Conservation (phyloP, 345 rosid species). For the Orychophragmus violaceus region DNA sequence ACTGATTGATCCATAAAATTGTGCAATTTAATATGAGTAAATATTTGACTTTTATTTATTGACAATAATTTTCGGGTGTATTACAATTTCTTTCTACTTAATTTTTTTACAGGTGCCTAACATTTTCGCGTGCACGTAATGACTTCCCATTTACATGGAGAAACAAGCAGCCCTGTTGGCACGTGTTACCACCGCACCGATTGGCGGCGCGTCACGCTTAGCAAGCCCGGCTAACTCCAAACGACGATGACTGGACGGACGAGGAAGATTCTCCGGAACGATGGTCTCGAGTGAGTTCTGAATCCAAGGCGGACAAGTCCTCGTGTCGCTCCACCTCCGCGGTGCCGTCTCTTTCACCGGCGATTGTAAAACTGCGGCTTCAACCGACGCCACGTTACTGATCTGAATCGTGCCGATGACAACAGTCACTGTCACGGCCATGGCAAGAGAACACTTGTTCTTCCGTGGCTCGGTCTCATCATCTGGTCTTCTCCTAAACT, state of each 20-base stretch:
- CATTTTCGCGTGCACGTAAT: constrained; percentile 7
- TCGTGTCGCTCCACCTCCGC: constrained; percentile 49
- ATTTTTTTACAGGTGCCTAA: neutral
- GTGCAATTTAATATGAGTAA: too few species aligned
- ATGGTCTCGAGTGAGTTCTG: constrained; percentile 42
- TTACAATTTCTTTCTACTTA: neutral
- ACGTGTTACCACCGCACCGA: constrained; percentile 12
- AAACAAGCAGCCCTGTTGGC: constrained; percentile 26
- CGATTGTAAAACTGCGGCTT: constrained; percentile 5
- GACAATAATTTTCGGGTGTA: neutral
- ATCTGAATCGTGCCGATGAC: neutral
- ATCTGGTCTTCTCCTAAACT: constrained; percentile 19
- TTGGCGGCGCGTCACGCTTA: constrained; percentile 23
- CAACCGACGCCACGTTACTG: constrained; percentile 8
- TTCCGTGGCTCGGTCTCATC: constrained; percentile 11
- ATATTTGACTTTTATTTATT: neutral
- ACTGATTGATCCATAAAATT: neutral
- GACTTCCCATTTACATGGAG: constrained; percentile 33
- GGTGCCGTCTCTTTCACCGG: neutral
- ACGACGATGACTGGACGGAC: constrained; percentile 37
- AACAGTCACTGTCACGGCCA: constrained; percentile 23
- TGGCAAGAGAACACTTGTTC: neutral
- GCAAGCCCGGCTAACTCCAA: constrained; percentile 33
- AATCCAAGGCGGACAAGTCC: constrained; percentile 52
- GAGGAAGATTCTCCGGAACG: constrained; percentile 64